phyloP scores from a whole-genome alignment of 75 land plant species.

The Adiantum capillusveneris region DNA sequence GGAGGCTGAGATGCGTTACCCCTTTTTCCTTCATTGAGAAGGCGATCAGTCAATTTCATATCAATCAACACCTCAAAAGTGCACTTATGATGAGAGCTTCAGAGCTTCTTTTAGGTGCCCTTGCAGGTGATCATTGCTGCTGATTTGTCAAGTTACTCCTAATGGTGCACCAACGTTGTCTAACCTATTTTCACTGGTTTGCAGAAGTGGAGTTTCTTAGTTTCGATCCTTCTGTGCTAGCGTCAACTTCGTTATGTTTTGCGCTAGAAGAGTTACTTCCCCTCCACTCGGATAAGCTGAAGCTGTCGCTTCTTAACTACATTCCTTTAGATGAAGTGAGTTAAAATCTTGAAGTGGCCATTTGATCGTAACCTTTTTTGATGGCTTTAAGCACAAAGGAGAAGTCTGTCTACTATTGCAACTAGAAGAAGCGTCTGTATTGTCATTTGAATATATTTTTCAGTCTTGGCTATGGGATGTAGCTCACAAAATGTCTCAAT shows the following conservation, averaged over 20 bases:
- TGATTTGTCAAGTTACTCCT: neutral
- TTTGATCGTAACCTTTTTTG: neutral
- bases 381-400: neutral
- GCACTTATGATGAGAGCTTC: neutral
- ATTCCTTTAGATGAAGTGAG: conserved; percentile 8
- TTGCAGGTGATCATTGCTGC: neutral
- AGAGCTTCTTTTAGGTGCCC: neutral
- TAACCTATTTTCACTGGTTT: neutral
- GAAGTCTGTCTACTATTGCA: neutral
- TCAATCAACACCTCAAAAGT: neutral
- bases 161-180: neutral
- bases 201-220: conserved; percentile 6
- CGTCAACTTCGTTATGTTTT: neutral
- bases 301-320: neutral
- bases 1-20: conserved; percentile 59
- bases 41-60: neutral
- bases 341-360: neutral
- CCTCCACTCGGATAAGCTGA: neutral
- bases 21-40: conserved; percentile 58
- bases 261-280: conserved; percentile 6
- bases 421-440: no score
- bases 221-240: neutral
- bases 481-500: neutral
- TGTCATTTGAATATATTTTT: neutral
- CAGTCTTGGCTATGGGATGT: neutral